These are phyloP conservation scores for Chaetomium sp. DNA, from an alignment of 2,329 filamentous ascomycete genomes.

Conservation along the genomic window DNA sequence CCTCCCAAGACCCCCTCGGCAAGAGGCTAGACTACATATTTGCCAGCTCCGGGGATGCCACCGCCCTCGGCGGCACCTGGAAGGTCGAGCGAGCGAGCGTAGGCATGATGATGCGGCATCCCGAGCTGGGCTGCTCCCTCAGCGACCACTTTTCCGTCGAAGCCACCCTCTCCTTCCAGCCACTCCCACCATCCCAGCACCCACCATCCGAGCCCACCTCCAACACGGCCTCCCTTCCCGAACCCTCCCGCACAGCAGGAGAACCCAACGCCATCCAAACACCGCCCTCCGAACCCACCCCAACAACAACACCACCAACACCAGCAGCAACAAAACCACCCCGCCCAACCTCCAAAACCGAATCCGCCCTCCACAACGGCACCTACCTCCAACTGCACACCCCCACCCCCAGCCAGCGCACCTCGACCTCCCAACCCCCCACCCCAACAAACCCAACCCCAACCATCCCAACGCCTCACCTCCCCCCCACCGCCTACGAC, in stretches of 20 bases:
- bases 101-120: conserved; percentile 80
- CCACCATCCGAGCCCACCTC: conserved; percentile 22
- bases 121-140: conserved; percentile 77
- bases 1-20: conserved; percentile 65
- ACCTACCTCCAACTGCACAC: conserved; percentile 47
- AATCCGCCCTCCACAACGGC: conserved; percentile 39
- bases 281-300: conserved; percentile 22
- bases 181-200: conserved; percentile 29
- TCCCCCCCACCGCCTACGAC: conserved; percentile 48
- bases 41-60: conserved; percentile 57
- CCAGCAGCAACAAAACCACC: conserved; percentile 14
- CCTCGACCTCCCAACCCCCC: conserved; percentile 16
- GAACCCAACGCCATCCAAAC: conserved; percentile 7
- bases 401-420: conserved; percentile 39
- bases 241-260: conserved; percentile 13
- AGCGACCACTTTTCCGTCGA: conserved; percentile 96
- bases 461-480: conserved; percentile 32
- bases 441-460: conserved; percentile 29
- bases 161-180: conserved; percentile 65
- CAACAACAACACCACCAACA: background rate
- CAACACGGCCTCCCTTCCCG: conserved; percentile 18
- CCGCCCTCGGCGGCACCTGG: conserved; percentile 56
- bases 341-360: conserved; percentile 30
- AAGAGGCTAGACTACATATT: conserved; percentile 96
- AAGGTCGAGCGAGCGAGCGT: conserved; percentile 70